Evolutionary conservation across 2,329 filamentous ascomycete species (phyloP).

Genomic region (Fusarium euwallaceae): DNA sequence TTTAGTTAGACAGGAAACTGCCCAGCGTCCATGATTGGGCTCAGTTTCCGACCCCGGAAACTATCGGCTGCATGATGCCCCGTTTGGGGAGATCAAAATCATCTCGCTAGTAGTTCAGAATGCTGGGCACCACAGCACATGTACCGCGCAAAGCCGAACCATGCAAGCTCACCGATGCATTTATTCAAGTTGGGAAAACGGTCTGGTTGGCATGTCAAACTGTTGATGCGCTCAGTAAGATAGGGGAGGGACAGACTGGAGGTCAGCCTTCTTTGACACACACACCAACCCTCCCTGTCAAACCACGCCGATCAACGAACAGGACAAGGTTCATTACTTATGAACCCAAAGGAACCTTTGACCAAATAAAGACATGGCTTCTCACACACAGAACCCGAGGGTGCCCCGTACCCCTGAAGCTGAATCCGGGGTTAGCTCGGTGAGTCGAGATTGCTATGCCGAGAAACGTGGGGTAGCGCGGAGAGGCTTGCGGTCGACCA

Average conservation of each 20-base stretch:
- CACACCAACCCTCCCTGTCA: not conserved
- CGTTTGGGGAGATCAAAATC: not conserved
- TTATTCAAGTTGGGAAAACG: not conserved
- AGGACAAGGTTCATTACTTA: not conserved
- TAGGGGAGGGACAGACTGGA: not conserved
- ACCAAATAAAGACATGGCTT: not conserved
- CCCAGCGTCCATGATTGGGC: not conserved
- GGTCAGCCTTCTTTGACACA: not conserved
- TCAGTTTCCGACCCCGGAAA: constrained; percentile 6
- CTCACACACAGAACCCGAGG: not conserved
- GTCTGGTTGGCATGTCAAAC: not conserved
- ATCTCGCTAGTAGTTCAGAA: not conserved
- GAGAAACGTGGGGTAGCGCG: constrained; percentile 20
- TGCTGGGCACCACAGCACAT: not conserved
- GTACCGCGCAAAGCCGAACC: constrained; percentile 26
- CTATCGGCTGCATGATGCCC: constrained; percentile 9
- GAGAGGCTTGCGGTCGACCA: not conserved
- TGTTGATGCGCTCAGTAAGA: not conserved
- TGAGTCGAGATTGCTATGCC: constrained; percentile 30
- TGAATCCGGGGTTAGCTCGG: constrained; percentile 38
- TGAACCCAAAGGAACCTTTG: not conserved
- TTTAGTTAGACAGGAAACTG: not conserved
- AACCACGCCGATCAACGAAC: not conserved
- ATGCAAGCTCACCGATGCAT: constrained; percentile 1
- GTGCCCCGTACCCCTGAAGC: constrained; percentile 27